Evolutionary conservation across 1,284 basidiomycete species (phyloP).

Genomic region (Pyrrhoderma noxium): DNA sequence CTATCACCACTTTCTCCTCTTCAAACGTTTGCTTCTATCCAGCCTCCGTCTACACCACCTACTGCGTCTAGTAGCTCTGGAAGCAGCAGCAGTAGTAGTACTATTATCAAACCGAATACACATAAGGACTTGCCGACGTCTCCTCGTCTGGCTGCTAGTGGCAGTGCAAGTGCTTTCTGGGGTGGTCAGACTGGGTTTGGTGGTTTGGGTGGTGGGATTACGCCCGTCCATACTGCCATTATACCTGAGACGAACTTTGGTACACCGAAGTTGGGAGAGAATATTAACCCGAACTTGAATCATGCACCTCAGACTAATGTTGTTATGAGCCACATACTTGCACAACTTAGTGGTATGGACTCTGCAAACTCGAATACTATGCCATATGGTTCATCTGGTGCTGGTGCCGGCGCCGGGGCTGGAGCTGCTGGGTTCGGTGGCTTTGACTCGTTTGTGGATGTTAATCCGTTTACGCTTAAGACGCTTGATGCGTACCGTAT

Average conservation of each 20-base stretch:
- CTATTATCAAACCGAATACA: conserved; percentile 63
- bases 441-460: conserved; percentile 67
- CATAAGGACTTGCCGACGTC: conserved; percentile 77
- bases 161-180: conserved; percentile 54
- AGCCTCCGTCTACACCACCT: conserved; percentile 21
- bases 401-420: no score
- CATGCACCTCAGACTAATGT: conserved; percentile 20
- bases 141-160: conserved; percentile 38
- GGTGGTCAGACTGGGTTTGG: conserved; percentile 47
- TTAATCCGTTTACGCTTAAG: conserved; percentile 77
- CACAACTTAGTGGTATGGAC: conserved; percentile 1
- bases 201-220: conserved; percentile 57
- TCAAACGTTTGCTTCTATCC: conserved; percentile 24
- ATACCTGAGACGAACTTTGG: conserved; percentile 45
- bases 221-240: conserved; percentile 79
- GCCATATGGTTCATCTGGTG: conserved; percentile 9
- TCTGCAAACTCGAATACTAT: no score
- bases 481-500: conserved; percentile 78
- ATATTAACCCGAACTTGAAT: conserved; percentile 76
- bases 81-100: no score
- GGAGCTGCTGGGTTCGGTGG: conserved; percentile 3
- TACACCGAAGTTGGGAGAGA: conserved; percentile 50
- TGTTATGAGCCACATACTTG: conserved; percentile 3
- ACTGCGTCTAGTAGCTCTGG: conserved; percentile 14
- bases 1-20: conserved; percentile 30